Evolutionary conservation across 768 basidiomycete genomes (phyloP).

Genomic region (Hemileccinum rubropunctum): DNA sequence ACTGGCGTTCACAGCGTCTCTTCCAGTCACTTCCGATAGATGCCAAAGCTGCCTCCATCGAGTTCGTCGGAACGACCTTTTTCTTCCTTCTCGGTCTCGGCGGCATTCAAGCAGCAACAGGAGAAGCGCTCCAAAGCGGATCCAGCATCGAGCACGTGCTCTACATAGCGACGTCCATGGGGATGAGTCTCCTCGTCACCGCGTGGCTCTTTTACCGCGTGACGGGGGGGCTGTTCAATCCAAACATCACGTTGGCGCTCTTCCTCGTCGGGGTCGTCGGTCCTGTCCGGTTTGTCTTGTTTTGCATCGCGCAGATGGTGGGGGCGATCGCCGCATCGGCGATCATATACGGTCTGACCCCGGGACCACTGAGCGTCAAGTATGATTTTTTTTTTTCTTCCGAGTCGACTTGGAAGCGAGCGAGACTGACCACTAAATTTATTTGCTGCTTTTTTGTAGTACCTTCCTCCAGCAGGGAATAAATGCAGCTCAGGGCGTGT

Average conservation of each 20-base stretch:
- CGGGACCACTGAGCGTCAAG: slow-evolving; percentile 55
- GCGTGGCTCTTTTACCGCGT: slow-evolving; percentile 68
- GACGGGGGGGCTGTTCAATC: slow-evolving; percentile 67
- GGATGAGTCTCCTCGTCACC: slow-evolving; percentile 57
- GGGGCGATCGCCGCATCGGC: slow-evolving; percentile 62
- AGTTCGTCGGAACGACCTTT: slow-evolving; percentile 57
- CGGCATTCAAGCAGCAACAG: slow-evolving; percentile 55
- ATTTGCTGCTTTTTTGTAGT: slow-evolving; percentile 34
- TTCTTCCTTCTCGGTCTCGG: slow-evolving; percentile 68
- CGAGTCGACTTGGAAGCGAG: slow-evolving; percentile 9
- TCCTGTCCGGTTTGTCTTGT: slow-evolving; percentile 56
- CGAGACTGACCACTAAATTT: slow-evolving; percentile 1
- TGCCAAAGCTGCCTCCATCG: slow-evolving; percentile 48
- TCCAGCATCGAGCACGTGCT: slow-evolving; percentile 42
- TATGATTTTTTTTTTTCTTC: no score
- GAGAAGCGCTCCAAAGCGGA: slow-evolving; percentile 31
- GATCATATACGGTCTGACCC: slow-evolving; percentile 52
- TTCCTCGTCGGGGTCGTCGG: slow-evolving; percentile 53
- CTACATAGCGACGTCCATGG: slow-evolving; percentile 61
- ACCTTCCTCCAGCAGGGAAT: slow-evolving; percentile 45
- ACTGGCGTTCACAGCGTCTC: slow-evolving; percentile 26
- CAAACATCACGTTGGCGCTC: slow-evolving; percentile 57
- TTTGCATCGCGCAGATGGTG: slow-evolving; percentile 56
- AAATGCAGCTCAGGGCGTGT: slow-evolving; percentile 57
- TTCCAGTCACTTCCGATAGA: slow-evolving; percentile 37